Percentiles rank a stretch among this genome's conserved stretches.
Evolutionary conservation across 805 yeast genomes (phyloP).

Genomic region (Candida golubevii): DNA sequence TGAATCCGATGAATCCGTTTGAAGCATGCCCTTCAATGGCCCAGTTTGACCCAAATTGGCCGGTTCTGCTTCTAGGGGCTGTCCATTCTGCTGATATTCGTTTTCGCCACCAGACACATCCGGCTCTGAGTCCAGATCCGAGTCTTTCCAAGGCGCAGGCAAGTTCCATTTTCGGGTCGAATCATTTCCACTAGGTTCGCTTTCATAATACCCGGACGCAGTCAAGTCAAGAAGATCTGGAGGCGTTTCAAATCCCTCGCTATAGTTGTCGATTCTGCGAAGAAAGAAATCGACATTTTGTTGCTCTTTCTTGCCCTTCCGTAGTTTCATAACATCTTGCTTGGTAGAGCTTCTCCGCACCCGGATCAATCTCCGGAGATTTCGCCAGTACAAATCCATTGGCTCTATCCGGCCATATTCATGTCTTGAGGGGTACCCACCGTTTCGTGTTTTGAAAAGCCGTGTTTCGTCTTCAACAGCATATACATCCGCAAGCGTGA

Average conservation of each 20-base stretch:
- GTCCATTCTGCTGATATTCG: background rate
- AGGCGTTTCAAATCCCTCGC: background rate
- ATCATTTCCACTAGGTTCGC: background rate
- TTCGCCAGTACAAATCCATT: constrained; percentile 10
- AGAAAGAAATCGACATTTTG: constrained; percentile 1
- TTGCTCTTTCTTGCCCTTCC: background rate
- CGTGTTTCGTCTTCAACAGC: constrained; percentile 2
- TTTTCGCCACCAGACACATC: background rate
- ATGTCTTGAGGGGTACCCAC: constrained; percentile 10
- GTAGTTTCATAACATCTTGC: background rate
- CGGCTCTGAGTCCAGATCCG: background rate
- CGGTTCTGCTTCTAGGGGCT: background rate
- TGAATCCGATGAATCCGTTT: no score
- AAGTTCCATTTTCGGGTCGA: background rate
- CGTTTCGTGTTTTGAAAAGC: constrained; percentile 14
- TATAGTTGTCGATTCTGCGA: background rate
- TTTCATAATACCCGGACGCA: background rate
- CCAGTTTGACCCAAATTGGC: background rate
- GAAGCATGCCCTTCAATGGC: no score
- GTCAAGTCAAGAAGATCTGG: background rate
- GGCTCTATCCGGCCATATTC: constrained; percentile 12
- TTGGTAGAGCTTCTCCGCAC: background rate
- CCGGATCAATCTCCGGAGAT: constrained; percentile 3
- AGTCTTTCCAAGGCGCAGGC: constrained; percentile 2
- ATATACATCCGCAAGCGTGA: no score